These are phyloP conservation scores for Psilocybe sp. DNA, from an alignment of 768 basidiomycete genomes.

Conservation along the genomic window DNA sequence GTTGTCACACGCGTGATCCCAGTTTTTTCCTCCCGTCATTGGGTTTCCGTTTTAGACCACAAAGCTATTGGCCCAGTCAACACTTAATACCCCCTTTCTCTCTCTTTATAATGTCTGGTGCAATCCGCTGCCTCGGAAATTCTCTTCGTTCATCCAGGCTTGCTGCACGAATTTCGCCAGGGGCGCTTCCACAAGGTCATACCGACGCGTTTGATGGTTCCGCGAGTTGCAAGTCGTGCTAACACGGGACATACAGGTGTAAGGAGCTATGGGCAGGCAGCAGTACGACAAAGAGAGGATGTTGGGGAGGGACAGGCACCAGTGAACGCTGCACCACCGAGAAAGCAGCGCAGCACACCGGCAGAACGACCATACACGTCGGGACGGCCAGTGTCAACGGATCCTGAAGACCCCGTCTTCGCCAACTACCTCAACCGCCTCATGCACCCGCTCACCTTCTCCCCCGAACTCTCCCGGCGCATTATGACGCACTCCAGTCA, in stretches of 20 bases:
- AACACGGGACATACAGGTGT: slow-evolving; percentile 13
- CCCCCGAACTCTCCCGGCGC: slow-evolving; percentile 65
- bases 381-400: background rate
- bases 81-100: background rate
- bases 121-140: slow-evolving; percentile 22
- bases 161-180: slow-evolving; percentile 4
- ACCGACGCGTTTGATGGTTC: slow-evolving; percentile 5
- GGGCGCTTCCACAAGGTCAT: slow-evolving; percentile 12
- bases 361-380: background rate
- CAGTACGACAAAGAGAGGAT: slow-evolving; percentile 20
- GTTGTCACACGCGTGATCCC: slow-evolving; percentile 10
- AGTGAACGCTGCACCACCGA: background rate
- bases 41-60: slow-evolving; percentile 6
- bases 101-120: slow-evolving; percentile 24
- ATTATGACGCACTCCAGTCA: slow-evolving; percentile 77
- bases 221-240: slow-evolving; percentile 10
- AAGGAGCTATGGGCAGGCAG: slow-evolving; percentile 24
- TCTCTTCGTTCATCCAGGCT: slow-evolving; percentile 15
- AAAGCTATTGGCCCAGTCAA: slow-evolving; percentile 1
- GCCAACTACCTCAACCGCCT: slow-evolving; percentile 56
- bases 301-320: slow-evolving; percentile 7
- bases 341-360: slow-evolving; percentile 6
- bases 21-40: slow-evolving; percentile 15
- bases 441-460: slow-evolving; percentile 67
- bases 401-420: slow-evolving; percentile 5